These are phyloP conservation scores for Halenospora varia DNA, from an alignment of 495 filamentous ascomycete species.

Conservation along the genomic window DNA sequence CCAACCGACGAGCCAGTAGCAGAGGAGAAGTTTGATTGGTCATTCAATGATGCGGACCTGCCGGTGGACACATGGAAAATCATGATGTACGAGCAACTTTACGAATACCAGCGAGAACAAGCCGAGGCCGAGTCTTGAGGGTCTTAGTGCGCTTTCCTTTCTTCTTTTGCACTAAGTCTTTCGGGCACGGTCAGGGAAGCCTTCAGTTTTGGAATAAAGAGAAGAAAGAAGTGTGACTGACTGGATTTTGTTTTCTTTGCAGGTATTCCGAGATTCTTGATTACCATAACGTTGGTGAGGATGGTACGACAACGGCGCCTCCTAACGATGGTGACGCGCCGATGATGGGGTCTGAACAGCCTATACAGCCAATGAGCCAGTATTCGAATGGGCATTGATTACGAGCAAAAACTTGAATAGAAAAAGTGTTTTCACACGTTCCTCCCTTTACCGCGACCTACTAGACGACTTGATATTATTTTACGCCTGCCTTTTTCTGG, in stretches of 20 bases:
- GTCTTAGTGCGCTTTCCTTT: conserved; percentile 12
- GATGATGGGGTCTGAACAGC: background rate
- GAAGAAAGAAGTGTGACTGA: conserved; percentile 25
- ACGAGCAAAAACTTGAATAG: no score
- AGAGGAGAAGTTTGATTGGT: conserved; percentile 99
- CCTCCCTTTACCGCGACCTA: no score
- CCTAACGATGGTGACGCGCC: background rate
- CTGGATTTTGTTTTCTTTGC: conserved; percentile 23
- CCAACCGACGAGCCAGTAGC: conserved; percentile 93
- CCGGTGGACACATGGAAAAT: conserved; percentile 99
- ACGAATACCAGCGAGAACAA: conserved; percentile 19
- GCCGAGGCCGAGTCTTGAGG: conserved; percentile 2
- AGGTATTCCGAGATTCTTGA: conserved; percentile 99
- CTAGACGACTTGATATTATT: no score
- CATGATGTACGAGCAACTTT: conserved; percentile 78
- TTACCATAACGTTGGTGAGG: conserved; percentile 78
- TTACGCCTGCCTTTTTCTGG: no score
- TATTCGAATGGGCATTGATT: conserved; percentile 4
- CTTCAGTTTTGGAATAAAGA: background rate
- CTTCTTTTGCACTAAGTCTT: background rate
- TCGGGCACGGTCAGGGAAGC: background rate
- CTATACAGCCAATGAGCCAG: background rate
- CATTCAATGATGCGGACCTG: conserved; percentile 98
- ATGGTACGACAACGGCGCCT: background rate
- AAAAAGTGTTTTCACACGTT: no score